Evolutionary conservation across 2,329 filamentous ascomycete species (phyloP).

Genomic region (Colletotrichum viniferum): DNA sequence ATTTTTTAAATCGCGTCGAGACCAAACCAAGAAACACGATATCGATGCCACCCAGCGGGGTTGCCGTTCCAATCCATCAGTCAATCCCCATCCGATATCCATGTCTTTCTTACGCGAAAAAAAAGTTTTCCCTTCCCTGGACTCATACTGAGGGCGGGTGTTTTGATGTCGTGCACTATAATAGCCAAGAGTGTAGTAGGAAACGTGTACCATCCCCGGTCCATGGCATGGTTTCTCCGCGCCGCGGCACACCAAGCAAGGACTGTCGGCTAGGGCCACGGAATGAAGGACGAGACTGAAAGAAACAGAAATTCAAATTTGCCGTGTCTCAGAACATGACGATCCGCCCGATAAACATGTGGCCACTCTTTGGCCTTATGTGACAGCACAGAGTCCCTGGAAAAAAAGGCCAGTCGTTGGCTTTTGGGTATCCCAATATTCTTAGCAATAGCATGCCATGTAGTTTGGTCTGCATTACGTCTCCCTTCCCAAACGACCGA

Average conservation of each 20-base stretch:
- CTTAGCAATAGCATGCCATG: conserved; percentile 5
- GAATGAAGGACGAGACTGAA: neutral
- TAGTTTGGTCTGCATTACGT: conserved; percentile 4
- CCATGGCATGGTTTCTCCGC: neutral
- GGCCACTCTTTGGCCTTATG: neutral
- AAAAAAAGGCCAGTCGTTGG: conserved; percentile 12
- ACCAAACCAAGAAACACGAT: neutral
- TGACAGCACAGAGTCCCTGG: neutral
- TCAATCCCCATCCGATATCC: neutral
- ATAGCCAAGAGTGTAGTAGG: neutral
- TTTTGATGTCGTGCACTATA: neutral
- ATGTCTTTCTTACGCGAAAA: neutral
- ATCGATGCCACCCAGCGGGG: neutral
- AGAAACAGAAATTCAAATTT: neutral
- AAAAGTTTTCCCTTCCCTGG: neutral
- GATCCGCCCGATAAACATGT: neutral
- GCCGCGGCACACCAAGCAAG: neutral
- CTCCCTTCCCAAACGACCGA: conserved; percentile 1
- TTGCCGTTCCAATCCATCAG: neutral
- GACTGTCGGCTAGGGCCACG: neutral
- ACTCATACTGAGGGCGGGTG: neutral
- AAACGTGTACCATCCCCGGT: neutral
- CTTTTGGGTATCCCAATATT: conserved; percentile 19
- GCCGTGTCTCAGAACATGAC: neutral
- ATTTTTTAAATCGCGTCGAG: neutral